phyloP scores from a whole-genome alignment of 495 filamentous ascomycete genomes.

The Cercophora scortea region DNA sequence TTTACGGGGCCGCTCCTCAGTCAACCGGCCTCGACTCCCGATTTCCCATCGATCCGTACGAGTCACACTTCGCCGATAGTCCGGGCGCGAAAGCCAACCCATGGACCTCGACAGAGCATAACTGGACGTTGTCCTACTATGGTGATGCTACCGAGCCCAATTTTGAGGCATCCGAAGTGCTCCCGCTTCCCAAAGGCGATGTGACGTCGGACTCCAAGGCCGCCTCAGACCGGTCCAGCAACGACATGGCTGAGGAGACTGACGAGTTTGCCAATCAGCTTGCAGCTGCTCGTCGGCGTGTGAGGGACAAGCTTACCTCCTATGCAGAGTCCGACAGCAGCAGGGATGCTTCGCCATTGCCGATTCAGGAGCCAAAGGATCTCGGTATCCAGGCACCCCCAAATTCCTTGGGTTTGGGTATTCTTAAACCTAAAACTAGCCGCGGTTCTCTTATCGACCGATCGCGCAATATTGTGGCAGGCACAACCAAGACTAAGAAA shows the following conservation, averaged over 20 bases:
- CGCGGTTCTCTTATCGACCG: constrained; percentile 50
- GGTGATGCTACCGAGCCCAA: constrained; percentile 17
- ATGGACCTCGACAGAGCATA: constrained; percentile 44
- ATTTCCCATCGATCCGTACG: constrained; percentile 24
- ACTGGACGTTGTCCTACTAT: constrained; percentile 33
- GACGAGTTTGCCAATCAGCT: constrained; percentile 78
- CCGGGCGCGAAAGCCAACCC: constrained; percentile 38
- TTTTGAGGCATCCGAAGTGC: constrained; percentile 5
- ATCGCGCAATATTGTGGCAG: constrained; percentile 20
- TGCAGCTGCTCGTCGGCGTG: constrained; percentile 63
- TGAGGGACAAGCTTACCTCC: constrained; percentile 73
- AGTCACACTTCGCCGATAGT: constrained; percentile 14
- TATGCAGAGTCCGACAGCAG: constrained; percentile 57
- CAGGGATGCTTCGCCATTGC: constrained; percentile 47
- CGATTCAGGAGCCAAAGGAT: constrained; percentile 34
- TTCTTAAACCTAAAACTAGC: constrained; percentile 61
- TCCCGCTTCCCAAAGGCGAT: constrained; percentile 11
- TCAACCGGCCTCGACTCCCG: constrained; percentile 27
- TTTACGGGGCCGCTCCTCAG: constrained; percentile 43
- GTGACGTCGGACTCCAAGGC: constrained; percentile 21
- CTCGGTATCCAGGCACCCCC: constrained; percentile 32
- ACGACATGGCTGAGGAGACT: constrained; percentile 42
- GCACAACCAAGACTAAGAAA: constrained; percentile 59
- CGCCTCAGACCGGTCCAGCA: constrained; percentile 22
- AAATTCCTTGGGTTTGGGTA: constrained; percentile 57